Percentiles rank a stretch among this genome's conserved stretches.
phyloP scores from a whole-genome alignment of 1,139 yeast species.

The Kluyveromyces marxianus region DNA sequence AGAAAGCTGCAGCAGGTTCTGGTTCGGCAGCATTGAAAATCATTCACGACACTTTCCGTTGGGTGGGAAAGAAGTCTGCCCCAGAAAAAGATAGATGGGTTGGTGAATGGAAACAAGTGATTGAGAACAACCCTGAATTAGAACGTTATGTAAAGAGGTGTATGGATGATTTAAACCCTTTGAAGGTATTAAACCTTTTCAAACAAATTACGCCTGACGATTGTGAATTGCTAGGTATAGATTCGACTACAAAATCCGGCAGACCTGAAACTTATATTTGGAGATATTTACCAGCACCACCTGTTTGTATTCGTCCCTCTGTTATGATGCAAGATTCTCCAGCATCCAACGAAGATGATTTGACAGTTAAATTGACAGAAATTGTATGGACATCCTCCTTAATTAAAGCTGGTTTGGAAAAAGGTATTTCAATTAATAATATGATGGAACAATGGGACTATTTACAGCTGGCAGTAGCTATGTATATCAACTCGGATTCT shows the following conservation, averaged over 20 bases:
- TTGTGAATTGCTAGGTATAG: constrained; percentile 88
- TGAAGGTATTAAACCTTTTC: constrained; percentile 80
- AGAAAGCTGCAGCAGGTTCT: constrained; percentile 89
- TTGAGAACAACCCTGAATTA: constrained; percentile 71
- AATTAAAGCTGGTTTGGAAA: constrained; percentile 89
- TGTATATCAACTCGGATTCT: constrained; percentile 95
- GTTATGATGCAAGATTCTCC: constrained; percentile 87
- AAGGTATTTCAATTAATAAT: constrained; percentile 85
- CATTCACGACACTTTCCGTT: constrained; percentile 91
- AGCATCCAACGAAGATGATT: constrained; percentile 91
- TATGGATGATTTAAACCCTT: constrained; percentile 89
- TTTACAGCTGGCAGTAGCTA: constrained; percentile 87
- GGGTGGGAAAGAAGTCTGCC: constrained; percentile 86
- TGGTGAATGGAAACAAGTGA: constrained; percentile 68
- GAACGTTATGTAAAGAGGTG: constrained; percentile 83
- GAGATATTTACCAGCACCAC: constrained; percentile 98
- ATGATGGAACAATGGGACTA: constrained; percentile 99
- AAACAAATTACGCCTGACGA: constrained; percentile 80
- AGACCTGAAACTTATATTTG: constrained; percentile 96
- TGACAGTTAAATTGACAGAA: constrained; percentile 92
- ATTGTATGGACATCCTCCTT: constrained; percentile 93
- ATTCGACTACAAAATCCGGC: constrained; percentile 69
- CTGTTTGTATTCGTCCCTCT: constrained; percentile 96
- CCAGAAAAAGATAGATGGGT: constrained; percentile 86
- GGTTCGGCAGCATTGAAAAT: constrained; percentile 91